Evolutionary conservation across 1,284 basidiomycete species (phyloP).

Genomic region (Bondarzewia mesenterica): DNA sequence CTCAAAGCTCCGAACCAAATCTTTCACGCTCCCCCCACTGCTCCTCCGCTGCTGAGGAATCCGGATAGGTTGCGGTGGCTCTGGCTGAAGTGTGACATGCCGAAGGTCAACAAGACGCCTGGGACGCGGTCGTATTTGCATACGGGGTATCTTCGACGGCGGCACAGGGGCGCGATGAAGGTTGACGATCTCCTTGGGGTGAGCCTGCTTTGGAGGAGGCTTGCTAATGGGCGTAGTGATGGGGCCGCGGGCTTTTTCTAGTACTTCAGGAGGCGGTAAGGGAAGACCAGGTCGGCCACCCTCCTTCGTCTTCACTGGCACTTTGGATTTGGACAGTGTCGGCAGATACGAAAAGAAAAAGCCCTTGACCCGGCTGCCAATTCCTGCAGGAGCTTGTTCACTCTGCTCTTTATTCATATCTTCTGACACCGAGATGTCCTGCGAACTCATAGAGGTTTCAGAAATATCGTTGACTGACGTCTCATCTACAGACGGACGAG

Average conservation of each 20-base stretch:
- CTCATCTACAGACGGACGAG: conserved; percentile 14
- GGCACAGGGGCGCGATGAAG: conserved; percentile 42
- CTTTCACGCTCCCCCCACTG: conserved; percentile 61
- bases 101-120: conserved; percentile 49
- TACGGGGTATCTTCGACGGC: conserved; percentile 36
- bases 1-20: conserved; percentile 59
- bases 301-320: conserved; percentile 10
- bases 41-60: conserved; percentile 34
- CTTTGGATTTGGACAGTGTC: conserved; percentile 28
- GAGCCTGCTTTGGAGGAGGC: conserved; percentile 31
- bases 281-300: conserved; percentile 30
- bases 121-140: conserved; percentile 21
- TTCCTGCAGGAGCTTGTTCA: conserved; percentile 10
- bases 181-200: conserved; percentile 56
- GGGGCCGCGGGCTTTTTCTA: conserved; percentile 42
- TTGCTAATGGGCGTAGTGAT: conserved; percentile 50
- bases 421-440: background rate
- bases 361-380: conserved; percentile 32
- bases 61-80: conserved; percentile 14
- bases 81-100: conserved; percentile 32
- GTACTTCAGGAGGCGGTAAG: conserved; percentile 42
- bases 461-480: conserved; percentile 5
- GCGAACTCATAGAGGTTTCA: conserved; percentile 1
- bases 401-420: background rate
- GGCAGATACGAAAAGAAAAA: conserved; percentile 58